These are phyloP conservation scores for Mycosarcoma maydis DNA, from an alignment of 1,284 basidiomycete species.

Conservation along the genomic window DNA sequence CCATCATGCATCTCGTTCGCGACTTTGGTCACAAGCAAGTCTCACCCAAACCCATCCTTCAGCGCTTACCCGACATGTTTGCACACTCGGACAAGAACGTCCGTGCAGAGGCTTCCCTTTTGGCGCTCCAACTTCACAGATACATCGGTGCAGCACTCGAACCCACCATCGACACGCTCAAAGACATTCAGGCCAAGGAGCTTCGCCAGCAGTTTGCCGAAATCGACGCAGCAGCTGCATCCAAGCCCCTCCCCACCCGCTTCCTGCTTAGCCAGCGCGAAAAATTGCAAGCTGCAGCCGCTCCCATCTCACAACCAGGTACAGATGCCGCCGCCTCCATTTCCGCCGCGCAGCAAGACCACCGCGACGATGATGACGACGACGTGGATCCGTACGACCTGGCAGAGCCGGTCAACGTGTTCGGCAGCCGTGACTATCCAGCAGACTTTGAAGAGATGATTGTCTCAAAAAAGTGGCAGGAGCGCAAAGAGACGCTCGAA, in stretches of 20 bases:
- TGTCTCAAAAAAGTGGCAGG: conserved; percentile 96
- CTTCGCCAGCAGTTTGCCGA: conserved; percentile 87
- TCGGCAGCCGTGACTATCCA: conserved; percentile 73
- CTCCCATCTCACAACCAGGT: conserved; percentile 11
- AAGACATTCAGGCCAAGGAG: conserved; percentile 98
- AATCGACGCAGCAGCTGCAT: conserved; percentile 83
- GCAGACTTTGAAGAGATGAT: conserved; percentile 71
- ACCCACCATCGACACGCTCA: conserved; percentile 87
- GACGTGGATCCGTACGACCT: conserved; percentile 81
- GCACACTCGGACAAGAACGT: conserved; percentile 95
- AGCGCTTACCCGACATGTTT: conserved; percentile 90
- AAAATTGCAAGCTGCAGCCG: conserved; percentile 37
- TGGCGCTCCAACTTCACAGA: conserved; percentile 83
- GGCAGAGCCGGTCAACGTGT: conserved; percentile 83
- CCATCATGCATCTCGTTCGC: conserved; percentile 79
- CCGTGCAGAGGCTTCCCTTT: conserved; percentile 84
- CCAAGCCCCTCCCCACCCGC: conserved; percentile 81
- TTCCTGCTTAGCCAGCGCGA: conserved; percentile 79
- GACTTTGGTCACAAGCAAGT: conserved; percentile 82
- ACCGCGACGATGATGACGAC: conserved; percentile 52
- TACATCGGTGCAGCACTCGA: conserved; percentile 89
- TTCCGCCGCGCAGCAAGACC: no score
- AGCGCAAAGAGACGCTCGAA: conserved; percentile 85
- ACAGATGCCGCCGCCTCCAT: conserved; percentile 14
- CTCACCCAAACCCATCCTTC: conserved; percentile 80